Evolutionary conservation across 306 rosid genomes (phyloP).

Genomic region (Vigna reflexopilosa): DNA sequence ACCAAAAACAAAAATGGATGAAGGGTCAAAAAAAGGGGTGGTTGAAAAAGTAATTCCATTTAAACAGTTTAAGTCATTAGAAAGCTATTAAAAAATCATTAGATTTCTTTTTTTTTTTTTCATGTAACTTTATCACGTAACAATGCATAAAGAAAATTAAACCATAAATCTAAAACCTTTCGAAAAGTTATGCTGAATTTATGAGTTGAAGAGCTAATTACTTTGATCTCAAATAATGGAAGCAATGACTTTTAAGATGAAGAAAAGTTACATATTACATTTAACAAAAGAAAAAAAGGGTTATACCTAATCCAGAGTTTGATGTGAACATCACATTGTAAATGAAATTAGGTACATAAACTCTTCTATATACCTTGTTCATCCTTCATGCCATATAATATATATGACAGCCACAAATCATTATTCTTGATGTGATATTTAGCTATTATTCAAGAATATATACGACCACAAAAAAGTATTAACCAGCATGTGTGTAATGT

Average conservation of each 20-base stretch:
- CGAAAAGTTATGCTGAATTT: constrained; percentile 2
- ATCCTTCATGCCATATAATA: no score
- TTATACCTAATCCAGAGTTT: not conserved
- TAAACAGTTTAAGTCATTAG: not conserved
- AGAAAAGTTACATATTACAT: not conserved
- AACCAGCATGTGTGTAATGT: not conserved
- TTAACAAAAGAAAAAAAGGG: not conserved
- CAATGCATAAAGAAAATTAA: not conserved
- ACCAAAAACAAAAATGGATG: not conserved
- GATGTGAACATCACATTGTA: constrained; percentile 3
- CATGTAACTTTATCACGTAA: not conserved
- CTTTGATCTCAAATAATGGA: constrained; percentile 15
- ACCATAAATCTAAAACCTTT: not conserved
- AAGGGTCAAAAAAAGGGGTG: not conserved
- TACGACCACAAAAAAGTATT: not conserved
- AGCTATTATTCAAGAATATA: not conserved
- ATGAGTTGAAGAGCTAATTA: constrained; percentile 17
- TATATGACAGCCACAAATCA: not conserved
- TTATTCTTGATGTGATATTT: constrained; percentile 16
- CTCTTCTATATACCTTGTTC: not conserved
- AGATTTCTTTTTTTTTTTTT: not conserved
- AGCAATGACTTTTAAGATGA: not conserved
- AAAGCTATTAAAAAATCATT: not conserved
- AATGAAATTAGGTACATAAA: constrained; percentile 7
- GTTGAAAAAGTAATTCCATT: no score